Base-by-base conservation (phyloP, 495 filamentous ascomycete genomes). In the Barbatosphaeria neglecta region DNA sequence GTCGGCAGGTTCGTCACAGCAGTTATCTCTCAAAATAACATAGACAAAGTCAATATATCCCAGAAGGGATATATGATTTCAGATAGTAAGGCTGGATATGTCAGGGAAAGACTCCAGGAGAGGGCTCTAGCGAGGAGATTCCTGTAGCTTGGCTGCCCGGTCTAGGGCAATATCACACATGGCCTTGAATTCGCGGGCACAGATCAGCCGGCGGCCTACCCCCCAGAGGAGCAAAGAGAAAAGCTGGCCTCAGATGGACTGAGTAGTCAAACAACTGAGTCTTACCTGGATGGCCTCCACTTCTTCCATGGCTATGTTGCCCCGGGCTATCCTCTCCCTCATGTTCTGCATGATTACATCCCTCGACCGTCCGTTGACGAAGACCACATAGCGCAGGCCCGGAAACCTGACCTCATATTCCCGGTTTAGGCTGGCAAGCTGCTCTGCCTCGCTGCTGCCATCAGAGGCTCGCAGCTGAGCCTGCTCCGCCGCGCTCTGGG, bases 381-480 rank as follows among this genome's bases (percentile, higher is more conserved):
- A 98, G 7, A 87, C 80, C 73, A 96, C 86, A 72, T 94, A 96
- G 67, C 81, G 70, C 59, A 97, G 58, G 4, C 90, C 85, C 7
- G 87, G 87, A 66, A 93, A 98, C 38, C 54, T 73, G 33, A 65
- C 68, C 64, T 96, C 92, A 59, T 96, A 98, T 64, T 85, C 78
- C 4, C 64, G 64, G 61, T 98, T 98, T 58, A 96, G 59, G 25
- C 53, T 49, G 31, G 68, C 69, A 40, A 90, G 66, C 51, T 76
- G 68, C 46, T 75, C 71, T 11, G 67, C 78, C 53, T 81, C 78
- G 25, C 68, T 71, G 0, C 56, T 56, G 20, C 7, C 43, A 28
- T 17, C 49, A 40, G 18, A 38, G 2, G 27, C 50, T 31, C 81
- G 71, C 51, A 95, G 61, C 53, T 84, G 77, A 31, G 80, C 81